These are phyloP conservation scores for Colletotrichum chrysophilum DNA, from an alignment of 2,329 filamentous ascomycete genomes.

Conservation along the genomic window DNA sequence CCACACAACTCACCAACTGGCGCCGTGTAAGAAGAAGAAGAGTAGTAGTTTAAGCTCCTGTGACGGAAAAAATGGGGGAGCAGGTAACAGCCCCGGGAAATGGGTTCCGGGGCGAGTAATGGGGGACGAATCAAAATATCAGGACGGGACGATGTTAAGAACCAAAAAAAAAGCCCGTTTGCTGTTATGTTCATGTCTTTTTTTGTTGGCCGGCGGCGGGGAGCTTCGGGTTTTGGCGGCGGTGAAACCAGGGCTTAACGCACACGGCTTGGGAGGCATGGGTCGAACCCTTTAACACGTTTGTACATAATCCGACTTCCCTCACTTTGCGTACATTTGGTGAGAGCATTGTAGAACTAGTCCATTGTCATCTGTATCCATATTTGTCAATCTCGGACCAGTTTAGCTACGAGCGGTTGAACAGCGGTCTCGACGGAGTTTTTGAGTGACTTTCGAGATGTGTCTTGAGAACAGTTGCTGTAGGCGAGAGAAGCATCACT, in stretches of 20 bases:
- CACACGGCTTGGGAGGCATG: slow-evolving; percentile 6
- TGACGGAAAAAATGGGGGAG: background rate
- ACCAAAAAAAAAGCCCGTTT: background rate
- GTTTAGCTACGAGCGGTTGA: background rate
- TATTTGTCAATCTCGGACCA: background rate
- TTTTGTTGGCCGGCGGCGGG: slow-evolving; percentile 2
- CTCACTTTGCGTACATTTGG: slow-evolving; percentile 18
- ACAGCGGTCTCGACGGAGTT: background rate
- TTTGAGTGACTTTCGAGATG: background rate
- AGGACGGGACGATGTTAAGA: background rate
- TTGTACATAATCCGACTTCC: slow-evolving; percentile 21
- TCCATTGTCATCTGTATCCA: slow-evolving; percentile 6
- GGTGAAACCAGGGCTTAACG: background rate
- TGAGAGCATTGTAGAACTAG: slow-evolving; percentile 22
- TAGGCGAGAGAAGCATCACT: background rate
- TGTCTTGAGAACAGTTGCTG: background rate
- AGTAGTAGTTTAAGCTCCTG: slow-evolving; percentile 4
- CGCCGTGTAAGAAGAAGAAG: slow-evolving; percentile 21
- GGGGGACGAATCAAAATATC: slow-evolving; percentile 12
- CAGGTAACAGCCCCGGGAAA: background rate
- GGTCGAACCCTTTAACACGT: background rate
- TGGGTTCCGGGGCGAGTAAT: slow-evolving; percentile 3
- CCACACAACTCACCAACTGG: background rate
- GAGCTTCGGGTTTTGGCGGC: slow-evolving; percentile 3
- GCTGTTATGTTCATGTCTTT: background rate